Evolutionary conservation across 208 protist species (phyloP).

Genomic region (Novymonas esmeraldas): DNA sequence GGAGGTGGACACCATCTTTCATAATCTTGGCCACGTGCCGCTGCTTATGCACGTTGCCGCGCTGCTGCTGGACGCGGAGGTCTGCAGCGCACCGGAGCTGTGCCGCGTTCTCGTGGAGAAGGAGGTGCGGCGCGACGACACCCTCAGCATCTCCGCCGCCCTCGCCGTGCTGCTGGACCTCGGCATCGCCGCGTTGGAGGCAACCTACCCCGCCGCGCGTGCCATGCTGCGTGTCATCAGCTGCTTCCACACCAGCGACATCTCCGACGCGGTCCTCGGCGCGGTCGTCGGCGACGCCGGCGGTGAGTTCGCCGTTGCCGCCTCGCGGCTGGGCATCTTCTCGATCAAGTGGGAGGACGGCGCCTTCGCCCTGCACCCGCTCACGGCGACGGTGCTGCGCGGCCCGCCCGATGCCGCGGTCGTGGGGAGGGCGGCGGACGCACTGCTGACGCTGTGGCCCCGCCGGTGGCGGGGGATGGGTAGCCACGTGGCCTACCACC

Average conservation of each 20-base stretch:
- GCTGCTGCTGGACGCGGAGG: conserved; percentile 42
- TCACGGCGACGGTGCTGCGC: conserved; percentile 50
- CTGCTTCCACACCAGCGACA: conserved; percentile 63
- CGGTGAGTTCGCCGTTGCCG: conserved; percentile 43
- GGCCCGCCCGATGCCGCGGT: background rate
- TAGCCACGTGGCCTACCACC: conserved; percentile 50
- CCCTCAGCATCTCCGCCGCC: conserved; percentile 63
- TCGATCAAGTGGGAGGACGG: conserved; percentile 72
- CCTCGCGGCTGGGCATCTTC: conserved; percentile 59
- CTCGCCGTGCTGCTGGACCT: conserved; percentile 55
- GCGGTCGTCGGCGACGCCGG: conserved; percentile 44
- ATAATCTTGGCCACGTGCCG: conserved; percentile 66
- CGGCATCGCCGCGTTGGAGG: conserved; percentile 46
- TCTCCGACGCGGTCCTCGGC: conserved; percentile 63
- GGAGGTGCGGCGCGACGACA: conserved; percentile 38
- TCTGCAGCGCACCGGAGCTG: conserved; percentile 34
- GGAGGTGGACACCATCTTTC: conserved; percentile 32
- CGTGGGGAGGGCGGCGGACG: conserved; percentile 34
- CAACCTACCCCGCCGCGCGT: conserved; percentile 35
- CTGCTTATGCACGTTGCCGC: conserved; percentile 68
- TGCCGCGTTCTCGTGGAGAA: conserved; percentile 25
- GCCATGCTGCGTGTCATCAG: conserved; percentile 42
- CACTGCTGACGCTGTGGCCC: conserved; percentile 66
- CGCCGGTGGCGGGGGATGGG: conserved; percentile 74
- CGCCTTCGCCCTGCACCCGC: conserved; percentile 64